Evolutionary conservation across 148 eudicot genomes (phyloP), one percentile per base, ranked within the genome.

Genomic region (Agrostemma githago): DNA sequence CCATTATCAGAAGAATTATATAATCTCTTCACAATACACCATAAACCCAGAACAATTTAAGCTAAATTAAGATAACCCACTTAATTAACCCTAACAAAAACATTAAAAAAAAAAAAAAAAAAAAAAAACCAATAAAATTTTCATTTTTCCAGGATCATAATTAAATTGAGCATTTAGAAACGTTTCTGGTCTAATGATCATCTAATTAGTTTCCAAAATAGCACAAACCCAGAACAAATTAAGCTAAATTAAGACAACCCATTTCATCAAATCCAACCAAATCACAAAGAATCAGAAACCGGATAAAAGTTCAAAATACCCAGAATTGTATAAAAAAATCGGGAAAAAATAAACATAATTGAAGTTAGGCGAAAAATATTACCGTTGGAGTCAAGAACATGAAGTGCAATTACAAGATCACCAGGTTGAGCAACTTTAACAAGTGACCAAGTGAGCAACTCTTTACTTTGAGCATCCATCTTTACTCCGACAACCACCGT

Each of bases 401-500:
- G 98, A 21, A 94, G 85, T 46, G 98, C 98, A 72, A 94, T 68
- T 19, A 94, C 88, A 65, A 85, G 84, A 88, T 94, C 98, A 77
- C 96, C 97, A 73, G 90, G 79, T 11, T 83, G 76, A 61, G 97
- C 90, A 20, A 83, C 84, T 53, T 94, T 92, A 17, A 92, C 96
- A 62, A 94, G 85, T 15, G 96, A 85, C 98, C 98, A 94, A 48
- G 98, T 94, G 6, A 94, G 88, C 66, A 94, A 44, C 78, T 92
- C 98, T 62, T 78, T 86, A 75, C 98, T 94, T 8, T 74, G 73
- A n/a, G 81, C 82, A 75, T 92, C 93, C 82, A 92, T 66, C 74
- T 94, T 94, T 68, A 94, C 90, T 11, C 97, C 98, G 8, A 94
- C 97, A 61, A 94, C 85, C 68, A 94, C 96, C 78, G 90, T 88